Percentiles rank a stretch among this genome's conserved stretches.
Conservation (phyloP, 1,284 basidiomycete species). For the Vanrija sp. region DNA sequence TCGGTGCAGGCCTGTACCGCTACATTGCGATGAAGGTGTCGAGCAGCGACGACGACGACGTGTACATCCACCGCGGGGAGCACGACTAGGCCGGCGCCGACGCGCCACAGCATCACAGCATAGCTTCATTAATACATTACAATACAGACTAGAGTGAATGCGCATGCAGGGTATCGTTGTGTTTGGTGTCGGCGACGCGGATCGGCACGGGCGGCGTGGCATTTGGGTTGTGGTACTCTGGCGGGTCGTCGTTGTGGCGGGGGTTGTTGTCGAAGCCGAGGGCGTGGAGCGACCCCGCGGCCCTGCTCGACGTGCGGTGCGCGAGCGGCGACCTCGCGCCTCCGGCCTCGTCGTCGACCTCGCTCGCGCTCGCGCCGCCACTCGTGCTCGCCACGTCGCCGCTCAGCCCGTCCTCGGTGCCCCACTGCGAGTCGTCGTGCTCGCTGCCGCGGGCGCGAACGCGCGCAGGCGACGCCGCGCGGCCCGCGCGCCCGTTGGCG, state of each 20-base stretch:
- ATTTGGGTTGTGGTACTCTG: background rate
- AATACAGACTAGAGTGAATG: background rate
- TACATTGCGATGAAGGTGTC: slow-evolving; percentile 41
- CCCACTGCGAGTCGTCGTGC: slow-evolving; percentile 1
- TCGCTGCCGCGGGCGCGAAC: background rate
- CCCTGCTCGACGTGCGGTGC: no score
- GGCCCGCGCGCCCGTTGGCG: background rate
- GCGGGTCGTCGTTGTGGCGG: background rate
- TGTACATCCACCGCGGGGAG: background rate
- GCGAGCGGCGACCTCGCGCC: background rate
- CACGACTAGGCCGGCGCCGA: no score
- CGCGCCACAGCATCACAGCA: background rate
- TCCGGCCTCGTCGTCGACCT: slow-evolving; percentile 5
- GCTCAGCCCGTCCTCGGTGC: background rate
- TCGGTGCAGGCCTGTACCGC: slow-evolving; percentile 32
- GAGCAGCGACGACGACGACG: slow-evolving; percentile 12
- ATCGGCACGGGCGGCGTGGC: background rate
- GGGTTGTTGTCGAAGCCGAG: background rate
- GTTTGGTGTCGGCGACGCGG: background rate
- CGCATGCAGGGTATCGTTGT: background rate
- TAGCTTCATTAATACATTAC: background rate
- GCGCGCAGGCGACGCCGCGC: background rate
- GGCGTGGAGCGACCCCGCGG: no score
- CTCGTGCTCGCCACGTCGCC: background rate
- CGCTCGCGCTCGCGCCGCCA: slow-evolving; percentile 5